Conservation (phyloP, 2,329 filamentous ascomycete genomes). For the Aspergillus carbonarius region DNA sequence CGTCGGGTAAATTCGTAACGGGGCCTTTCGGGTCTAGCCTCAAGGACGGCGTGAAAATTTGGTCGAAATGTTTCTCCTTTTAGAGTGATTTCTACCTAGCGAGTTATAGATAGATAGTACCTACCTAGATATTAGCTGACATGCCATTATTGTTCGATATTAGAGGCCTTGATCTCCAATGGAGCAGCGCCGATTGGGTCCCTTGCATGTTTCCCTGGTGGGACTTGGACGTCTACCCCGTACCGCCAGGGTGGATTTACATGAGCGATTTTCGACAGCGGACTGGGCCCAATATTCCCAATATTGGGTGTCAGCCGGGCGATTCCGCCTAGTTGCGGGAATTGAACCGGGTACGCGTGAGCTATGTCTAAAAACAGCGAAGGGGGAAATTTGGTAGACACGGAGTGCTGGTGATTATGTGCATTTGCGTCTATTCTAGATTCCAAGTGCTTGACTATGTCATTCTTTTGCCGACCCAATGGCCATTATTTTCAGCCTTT, state of each 20-base stretch:
- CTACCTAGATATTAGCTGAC: not conserved
- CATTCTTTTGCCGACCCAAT: not conserved
- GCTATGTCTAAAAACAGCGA: not conserved
- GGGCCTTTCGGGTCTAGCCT: not conserved
- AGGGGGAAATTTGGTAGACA: not conserved
- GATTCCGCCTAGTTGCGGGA: not conserved
- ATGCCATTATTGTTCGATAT: not conserved
- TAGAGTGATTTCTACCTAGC: slow-evolving; percentile 11
- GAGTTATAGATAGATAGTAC: not conserved
- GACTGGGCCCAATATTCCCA: not conserved
- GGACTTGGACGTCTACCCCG: not conserved
- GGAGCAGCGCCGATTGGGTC: not conserved
- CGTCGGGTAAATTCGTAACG: slow-evolving; percentile 24
- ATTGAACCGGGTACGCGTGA: not conserved
- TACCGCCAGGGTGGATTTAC: not conserved
- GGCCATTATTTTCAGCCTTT: not conserved
- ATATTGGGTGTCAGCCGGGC: not conserved
- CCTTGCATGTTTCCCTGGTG: slow-evolving; percentile 5
- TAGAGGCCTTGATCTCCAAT: not conserved
- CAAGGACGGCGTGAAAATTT: not conserved
- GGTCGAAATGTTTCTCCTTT: slow-evolving; percentile 5
- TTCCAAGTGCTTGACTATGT: not conserved
- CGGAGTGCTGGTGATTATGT: not conserved
- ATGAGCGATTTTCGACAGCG: not conserved
- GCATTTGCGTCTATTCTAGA: not conserved